Percentiles rank a stretch among this genome's conserved stretches.
These are phyloP conservation scores for Phaeosphaeria sp. DNA, from an alignment of 2,329 filamentous ascomycete species.

Conservation along the genomic window DNA sequence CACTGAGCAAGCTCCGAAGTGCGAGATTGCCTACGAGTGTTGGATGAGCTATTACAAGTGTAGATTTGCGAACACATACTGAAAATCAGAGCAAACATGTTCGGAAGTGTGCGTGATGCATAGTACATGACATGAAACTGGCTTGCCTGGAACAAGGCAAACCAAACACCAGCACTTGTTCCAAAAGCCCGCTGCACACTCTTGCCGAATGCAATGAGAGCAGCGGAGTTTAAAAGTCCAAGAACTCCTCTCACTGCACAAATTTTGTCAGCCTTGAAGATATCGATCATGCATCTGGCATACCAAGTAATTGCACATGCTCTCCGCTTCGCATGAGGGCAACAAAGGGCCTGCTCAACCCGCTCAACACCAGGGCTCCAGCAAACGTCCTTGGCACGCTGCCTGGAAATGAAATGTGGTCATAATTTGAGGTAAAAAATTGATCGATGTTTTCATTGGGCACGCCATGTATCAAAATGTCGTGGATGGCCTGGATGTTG, in stretches of 20 bases:
- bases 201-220: constrained; percentile 70
- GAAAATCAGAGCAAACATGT: constrained; percentile 93
- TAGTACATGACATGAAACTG: constrained; percentile 97
- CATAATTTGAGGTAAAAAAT: constrained; percentile 71
- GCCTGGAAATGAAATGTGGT: constrained; percentile 89
- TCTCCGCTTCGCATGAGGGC: constrained; percentile 62
- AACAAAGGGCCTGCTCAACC: constrained; percentile 72
- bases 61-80: constrained; percentile 72
- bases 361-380: constrained; percentile 78
- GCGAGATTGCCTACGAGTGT: constrained; percentile 68
- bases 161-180: constrained; percentile 75
- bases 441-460: constrained; percentile 63
- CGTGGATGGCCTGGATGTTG: constrained; percentile 92
- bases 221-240: constrained; percentile 75
- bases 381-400: constrained; percentile 91
- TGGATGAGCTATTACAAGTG: not conserved
- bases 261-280: not conserved
- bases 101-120: constrained; percentile 87
- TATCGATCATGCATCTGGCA: constrained; percentile 12
- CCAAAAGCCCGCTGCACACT: constrained; percentile 74
- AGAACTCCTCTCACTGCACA: constrained; percentile 73
- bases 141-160: constrained; percentile 74
- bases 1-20: constrained; percentile 60
- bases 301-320: constrained; percentile 65
- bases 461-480: constrained; percentile 82